A percentile compares a stretch with the other conserved stretches of the same genome.
phyloP scores from a whole-genome alignment of 495 filamentous ascomycete genomes.

The Margaritispora aquatica region DNA sequence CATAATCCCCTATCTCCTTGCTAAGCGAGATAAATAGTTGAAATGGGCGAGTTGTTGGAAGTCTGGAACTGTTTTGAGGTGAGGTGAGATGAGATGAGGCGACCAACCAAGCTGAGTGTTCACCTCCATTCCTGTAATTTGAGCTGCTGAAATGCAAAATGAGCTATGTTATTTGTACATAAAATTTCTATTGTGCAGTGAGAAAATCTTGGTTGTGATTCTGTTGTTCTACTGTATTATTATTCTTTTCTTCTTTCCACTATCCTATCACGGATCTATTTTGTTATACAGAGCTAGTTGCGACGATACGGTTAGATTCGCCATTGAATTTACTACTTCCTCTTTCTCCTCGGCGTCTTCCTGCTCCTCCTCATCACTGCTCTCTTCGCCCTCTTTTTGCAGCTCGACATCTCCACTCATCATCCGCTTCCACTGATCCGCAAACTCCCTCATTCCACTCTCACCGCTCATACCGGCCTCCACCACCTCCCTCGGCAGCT shows the following conservation, averaged over 20 bases:
- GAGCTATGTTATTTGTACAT: too few species aligned
- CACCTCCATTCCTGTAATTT: too few species aligned
- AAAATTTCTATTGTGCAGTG: too few species aligned
- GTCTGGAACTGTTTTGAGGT: neutral
- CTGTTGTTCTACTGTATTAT: too few species aligned
- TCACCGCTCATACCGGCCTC: slow-evolving; percentile 76
- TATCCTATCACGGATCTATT: too few species aligned
- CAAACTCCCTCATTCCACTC: slow-evolving; percentile 76
- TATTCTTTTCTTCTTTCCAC: neutral
- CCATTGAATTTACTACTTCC: neutral
- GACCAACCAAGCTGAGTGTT: too few species aligned
- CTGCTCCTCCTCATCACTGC: slow-evolving; percentile 34
- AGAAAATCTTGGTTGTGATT: too few species aligned
- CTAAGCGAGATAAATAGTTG: too few species aligned
- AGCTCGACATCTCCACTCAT: slow-evolving; percentile 40
- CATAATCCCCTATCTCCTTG: too few species aligned
- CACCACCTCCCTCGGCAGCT: slow-evolving; percentile 89
- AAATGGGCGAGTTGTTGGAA: too few species aligned
- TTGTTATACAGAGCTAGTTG: too few species aligned
- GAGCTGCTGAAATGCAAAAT: too few species aligned
- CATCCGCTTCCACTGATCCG: slow-evolving; percentile 79
- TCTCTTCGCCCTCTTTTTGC: slow-evolving; percentile 40
- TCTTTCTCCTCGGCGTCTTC: slow-evolving; percentile 21
- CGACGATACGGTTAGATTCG: neutral
- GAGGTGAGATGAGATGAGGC: neutral